Conservation (phyloP, 2,329 filamentous ascomycete species). For the Botrytis squamosa region DNA sequence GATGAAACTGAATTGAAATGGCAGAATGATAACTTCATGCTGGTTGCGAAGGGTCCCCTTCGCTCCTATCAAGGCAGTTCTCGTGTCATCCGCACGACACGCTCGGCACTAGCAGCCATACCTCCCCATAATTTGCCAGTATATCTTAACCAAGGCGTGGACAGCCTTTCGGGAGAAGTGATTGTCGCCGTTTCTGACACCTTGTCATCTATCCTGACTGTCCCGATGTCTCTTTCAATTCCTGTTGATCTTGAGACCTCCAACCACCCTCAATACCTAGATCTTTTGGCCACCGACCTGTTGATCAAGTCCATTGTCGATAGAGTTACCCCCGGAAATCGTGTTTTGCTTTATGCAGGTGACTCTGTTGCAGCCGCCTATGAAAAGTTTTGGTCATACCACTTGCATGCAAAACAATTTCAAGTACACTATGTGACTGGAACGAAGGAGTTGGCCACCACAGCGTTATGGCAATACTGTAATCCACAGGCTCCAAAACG, state of each 20-base stretch:
- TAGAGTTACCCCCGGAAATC: neutral
- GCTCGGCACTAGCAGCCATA: neutral
- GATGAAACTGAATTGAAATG: neutral
- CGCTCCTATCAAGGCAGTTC: neutral
- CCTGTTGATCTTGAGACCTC: constrained; percentile 1
- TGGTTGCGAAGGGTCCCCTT: neutral
- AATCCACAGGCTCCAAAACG: neutral
- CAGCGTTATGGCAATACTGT: neutral
- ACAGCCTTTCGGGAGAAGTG: neutral
- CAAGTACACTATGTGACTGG: neutral
- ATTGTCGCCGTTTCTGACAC: neutral
- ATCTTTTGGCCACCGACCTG: neutral
- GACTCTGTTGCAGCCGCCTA: neutral
- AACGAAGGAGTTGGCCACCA: neutral
- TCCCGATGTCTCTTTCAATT: neutral
- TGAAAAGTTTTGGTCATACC: neutral
- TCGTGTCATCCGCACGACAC: neutral
- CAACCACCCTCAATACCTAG: neutral
- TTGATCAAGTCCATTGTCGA: neutral
- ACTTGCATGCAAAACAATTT: neutral
- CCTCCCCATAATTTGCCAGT: neutral
- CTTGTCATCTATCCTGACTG: neutral
- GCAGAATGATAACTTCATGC: neutral
- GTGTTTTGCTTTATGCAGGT: neutral
- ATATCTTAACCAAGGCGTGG: neutral